Percentiles rank a stretch among this genome's conserved stretches.
These are phyloP conservation scores for Berberis vulgaris DNA, from an alignment of 164 flowering plant genomes.

Conservation along the genomic window DNA sequence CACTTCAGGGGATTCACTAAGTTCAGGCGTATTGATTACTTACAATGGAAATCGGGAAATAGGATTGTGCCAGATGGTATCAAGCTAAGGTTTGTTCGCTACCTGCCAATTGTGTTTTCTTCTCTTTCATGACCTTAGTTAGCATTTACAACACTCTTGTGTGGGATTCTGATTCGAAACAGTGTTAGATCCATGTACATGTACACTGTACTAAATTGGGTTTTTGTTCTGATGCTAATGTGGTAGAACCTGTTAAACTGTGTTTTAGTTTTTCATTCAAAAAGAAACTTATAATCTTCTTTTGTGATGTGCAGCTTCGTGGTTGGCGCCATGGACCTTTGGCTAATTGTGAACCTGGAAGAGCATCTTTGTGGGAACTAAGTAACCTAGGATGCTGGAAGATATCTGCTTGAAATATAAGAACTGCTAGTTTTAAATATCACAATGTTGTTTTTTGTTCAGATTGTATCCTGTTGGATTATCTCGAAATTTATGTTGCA, in stretches of 20 bases:
- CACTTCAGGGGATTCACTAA: constrained; percentile 47
- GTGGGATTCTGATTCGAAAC: no score
- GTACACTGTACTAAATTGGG: no score
- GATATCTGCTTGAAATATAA: no score
- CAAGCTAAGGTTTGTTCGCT: constrained; percentile 36
- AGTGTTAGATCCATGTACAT: no score
- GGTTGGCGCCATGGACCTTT: constrained; percentile 37
- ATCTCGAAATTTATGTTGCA: no score
- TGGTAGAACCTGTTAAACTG: no score
- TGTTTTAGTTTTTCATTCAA: not conserved
- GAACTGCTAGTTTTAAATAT: no score
- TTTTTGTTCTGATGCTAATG: not conserved
- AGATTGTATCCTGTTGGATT: no score
- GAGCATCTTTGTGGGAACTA: constrained; percentile 23
- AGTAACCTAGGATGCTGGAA: not conserved
- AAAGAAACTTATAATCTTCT: not conserved
- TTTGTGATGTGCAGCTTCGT: constrained; percentile 26
- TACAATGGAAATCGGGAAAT: constrained; percentile 43
- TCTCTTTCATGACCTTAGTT: not conserved
- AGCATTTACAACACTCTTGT: no score
- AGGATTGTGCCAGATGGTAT: constrained; percentile 44
- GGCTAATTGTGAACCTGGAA: constrained; percentile 27
- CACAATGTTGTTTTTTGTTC: no score
- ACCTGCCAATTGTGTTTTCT: not conserved
- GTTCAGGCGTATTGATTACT: constrained; percentile 38